phyloP scores from a whole-genome alignment of 2,329 filamentous ascomycete species.

The Fusarium verticillioides region DNA sequence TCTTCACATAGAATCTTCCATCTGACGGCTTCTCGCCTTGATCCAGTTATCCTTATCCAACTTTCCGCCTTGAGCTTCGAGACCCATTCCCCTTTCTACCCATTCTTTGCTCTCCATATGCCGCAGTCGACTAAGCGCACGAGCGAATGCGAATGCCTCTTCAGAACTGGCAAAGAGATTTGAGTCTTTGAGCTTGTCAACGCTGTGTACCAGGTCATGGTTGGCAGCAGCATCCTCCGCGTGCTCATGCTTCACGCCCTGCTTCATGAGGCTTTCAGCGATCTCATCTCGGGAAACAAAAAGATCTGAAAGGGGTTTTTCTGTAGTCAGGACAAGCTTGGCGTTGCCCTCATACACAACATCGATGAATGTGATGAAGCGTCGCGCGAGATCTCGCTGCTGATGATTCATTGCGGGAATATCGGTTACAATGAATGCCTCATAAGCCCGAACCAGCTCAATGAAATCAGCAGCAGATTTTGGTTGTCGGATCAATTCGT shows the following conservation, averaged over 20 bases:
- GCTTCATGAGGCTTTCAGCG: slow-evolving; percentile 64
- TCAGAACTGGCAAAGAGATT: slow-evolving; percentile 94
- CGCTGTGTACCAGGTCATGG: slow-evolving; percentile 88
- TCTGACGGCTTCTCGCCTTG: slow-evolving; percentile 73
- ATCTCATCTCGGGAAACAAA: slow-evolving; percentile 82
- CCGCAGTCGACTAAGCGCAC: slow-evolving; percentile 82
- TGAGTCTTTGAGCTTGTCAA: slow-evolving; percentile 84
- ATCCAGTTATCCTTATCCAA: slow-evolving; percentile 72
- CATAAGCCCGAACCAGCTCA: slow-evolving; percentile 88
- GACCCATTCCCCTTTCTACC: slow-evolving; percentile 83
- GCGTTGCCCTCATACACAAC: slow-evolving; percentile 92
- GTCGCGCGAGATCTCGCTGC: slow-evolving; percentile 85
- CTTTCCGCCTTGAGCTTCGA: slow-evolving; percentile 73
- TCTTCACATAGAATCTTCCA: slow-evolving; percentile 72
- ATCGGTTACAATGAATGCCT: slow-evolving; percentile 91
- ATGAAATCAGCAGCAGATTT: slow-evolving; percentile 96
- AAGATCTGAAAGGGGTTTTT: slow-evolving; percentile 83
- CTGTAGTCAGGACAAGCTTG: slow-evolving; percentile 94
- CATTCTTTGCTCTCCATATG: slow-evolving; percentile 97
- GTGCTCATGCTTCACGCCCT: slow-evolving; percentile 53
- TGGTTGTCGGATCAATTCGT: slow-evolving; percentile 88
- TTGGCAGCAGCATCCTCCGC: slow-evolving; percentile 75
- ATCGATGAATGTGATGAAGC: slow-evolving; percentile 98
- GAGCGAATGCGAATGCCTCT: slow-evolving; percentile 94
- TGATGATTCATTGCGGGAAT: slow-evolving; percentile 91